Conservation (phyloP, 2,329 filamentous ascomycete species). For the Calonectria fujianensis region DNA sequence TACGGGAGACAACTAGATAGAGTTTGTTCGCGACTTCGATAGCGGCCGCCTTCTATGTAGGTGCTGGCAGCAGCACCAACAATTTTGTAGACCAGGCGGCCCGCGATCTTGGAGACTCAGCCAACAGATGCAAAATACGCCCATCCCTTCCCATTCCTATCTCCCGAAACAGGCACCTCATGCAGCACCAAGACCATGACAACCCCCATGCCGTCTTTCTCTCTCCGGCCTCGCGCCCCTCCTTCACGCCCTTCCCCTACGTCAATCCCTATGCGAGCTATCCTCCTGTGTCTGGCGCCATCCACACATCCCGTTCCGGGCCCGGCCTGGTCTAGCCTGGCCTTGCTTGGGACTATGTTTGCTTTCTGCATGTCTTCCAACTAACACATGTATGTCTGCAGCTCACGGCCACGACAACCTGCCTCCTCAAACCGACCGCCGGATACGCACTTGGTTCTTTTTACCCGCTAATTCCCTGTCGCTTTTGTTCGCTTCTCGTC, state of each 20-base stretch:
- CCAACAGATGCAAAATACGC: constrained; percentile 28
- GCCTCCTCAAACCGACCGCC: background rate
- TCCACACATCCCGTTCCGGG: constrained; percentile 19
- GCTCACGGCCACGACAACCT: constrained; percentile 23
- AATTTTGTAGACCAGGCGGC: constrained; percentile 6
- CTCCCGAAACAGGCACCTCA: constrained; percentile 39
- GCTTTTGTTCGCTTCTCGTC: background rate
- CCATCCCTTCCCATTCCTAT: constrained; percentile 35
- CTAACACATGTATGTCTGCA: constrained; percentile 31
- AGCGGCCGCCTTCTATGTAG: background rate
- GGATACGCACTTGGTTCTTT: background rate
- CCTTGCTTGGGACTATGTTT: constrained; percentile 7
- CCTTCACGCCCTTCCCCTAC: constrained; percentile 21
- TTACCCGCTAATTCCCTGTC: constrained; percentile 26
- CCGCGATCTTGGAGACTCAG: constrained; percentile 30
- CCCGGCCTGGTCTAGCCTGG: constrained; percentile 2
- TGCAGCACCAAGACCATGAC: constrained; percentile 38
- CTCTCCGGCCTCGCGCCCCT: constrained; percentile 36
- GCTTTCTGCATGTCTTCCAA: constrained; percentile 19
- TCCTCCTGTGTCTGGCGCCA: constrained; percentile 19
- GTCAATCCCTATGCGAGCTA: constrained; percentile 3
- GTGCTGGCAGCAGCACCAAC: constrained; percentile 4
- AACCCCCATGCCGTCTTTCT: constrained; percentile 44
- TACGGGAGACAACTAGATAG: constrained; percentile 21
- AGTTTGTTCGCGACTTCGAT: constrained; percentile 27